These are phyloP conservation scores for Triangularia setosa DNA, from an alignment of 2,329 filamentous ascomycete species.

Conservation along the genomic window DNA sequence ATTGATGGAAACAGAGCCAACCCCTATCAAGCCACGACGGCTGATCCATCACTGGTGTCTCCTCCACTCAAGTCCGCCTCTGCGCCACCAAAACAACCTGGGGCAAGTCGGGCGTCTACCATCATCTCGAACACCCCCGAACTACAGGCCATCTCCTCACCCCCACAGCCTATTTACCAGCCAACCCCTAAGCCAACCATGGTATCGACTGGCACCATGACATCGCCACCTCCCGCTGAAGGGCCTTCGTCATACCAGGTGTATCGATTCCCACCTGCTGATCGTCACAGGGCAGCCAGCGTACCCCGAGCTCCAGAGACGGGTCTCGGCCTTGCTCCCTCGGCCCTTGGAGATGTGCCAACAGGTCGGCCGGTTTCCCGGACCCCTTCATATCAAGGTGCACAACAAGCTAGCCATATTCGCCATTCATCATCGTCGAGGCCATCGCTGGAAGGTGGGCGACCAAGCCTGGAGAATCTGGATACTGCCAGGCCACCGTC, in stretches of 20 bases:
- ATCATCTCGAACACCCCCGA: conserved; percentile 62
- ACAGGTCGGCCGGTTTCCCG: conserved; percentile 28
- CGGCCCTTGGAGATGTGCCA: conserved; percentile 24
- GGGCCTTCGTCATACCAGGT: conserved; percentile 42
- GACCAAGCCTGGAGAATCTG: conserved; percentile 61
- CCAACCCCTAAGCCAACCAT: conserved; percentile 34
- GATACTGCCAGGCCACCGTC: conserved; percentile 54
- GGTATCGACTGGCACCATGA: conserved; percentile 74
- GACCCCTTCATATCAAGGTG: conserved; percentile 34
- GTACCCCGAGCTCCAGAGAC: conserved; percentile 35
- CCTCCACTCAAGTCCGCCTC: conserved; percentile 38
- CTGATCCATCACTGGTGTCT: conserved; percentile 32
- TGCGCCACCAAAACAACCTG: conserved; percentile 39
- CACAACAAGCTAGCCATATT: conserved; percentile 32
- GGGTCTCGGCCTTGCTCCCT: conserved; percentile 21
- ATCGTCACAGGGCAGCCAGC: conserved; percentile 39
- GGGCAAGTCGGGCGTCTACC: conserved; percentile 58
- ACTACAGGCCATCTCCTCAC: conserved; percentile 53
- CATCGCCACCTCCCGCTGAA: conserved; percentile 54
- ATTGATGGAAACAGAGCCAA: conserved; percentile 32
- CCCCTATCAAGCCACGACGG: conserved; percentile 24
- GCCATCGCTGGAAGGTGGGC: conserved; percentile 67
- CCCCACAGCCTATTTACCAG: conserved; percentile 31
- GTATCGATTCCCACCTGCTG: conserved; percentile 40
- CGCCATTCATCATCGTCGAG: conserved; percentile 49